Evolutionary conservation across 2,329 filamentous ascomycete genomes (phyloP), one percentile per base, ranked within the genome.

Genomic region (Fusarium ramigenum): DNA sequence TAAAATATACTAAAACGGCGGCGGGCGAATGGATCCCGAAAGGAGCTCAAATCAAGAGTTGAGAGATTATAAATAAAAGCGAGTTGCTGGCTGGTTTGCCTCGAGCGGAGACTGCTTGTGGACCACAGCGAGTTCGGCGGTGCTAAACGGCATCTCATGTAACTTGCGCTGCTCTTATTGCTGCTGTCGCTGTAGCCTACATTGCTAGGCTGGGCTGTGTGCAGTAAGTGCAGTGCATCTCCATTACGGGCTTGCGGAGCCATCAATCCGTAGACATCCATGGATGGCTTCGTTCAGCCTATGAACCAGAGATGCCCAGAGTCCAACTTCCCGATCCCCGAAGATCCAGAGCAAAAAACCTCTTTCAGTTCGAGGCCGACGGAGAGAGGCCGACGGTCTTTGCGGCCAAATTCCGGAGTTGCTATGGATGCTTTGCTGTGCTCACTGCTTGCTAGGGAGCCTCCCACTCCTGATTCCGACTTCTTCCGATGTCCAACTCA

Each of bases 11-110:
- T 66, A 66, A 74, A 65, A 57, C 65, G 58, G 50, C 63, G 60
- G 63, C 62, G 73, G 65, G 60, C 64, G 63, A 69, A 74, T 63
- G 68, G 66, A 69, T 66, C 50, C 47, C 52, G 44, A 73, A 47
- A 67, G 44, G 63, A 70, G 66, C 70, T 59, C 75, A 76, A 76
- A 75, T 73, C 66, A 76, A 77, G 47, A 54, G 63, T 73, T 58
- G 69, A 70, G 56, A 67, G 64, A 77, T 79, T 79, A 79, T 79
- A 79, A 79, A 77, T 77, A 79, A 70, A 73, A 69, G 69, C 63
- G 68, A 70, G 67, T 65, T 71, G 63, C 74, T 75, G 66, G 60
- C 44, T 59, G 32, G 42, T 28, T 59, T 49, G 28, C 28, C 10
- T 60, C 42, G 52, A 62, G 74, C 76, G 76, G 76, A 78, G 75